Evolutionary conservation across 331 rosid species (phyloP), one percentile per base, ranked within the genome.

Genomic region (Malus hybrid): DNA sequence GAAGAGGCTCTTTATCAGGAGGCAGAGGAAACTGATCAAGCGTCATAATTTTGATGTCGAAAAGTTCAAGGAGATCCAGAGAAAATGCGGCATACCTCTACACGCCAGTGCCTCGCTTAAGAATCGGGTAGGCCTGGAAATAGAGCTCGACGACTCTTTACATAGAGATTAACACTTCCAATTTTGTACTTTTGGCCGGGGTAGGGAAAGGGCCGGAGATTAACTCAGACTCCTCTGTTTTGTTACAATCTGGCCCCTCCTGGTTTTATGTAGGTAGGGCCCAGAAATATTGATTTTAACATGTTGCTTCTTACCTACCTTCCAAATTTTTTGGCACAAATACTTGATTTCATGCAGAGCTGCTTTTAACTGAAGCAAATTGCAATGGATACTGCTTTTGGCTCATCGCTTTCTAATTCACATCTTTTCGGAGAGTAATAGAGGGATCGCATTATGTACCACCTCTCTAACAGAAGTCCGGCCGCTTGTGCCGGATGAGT

Each of bases 21-120:
- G 96, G 83, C 98, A 87, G 83, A 92, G 89, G 90, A 92, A 89
- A 83, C 87, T 95, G 65, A 62, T 90, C 64, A 87, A 83, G 90
- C 86, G 81, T 84, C 74, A 65, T 10, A 56, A 79, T 67, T 95
- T 95, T 79, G 93, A 95, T 82, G 75, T 83, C 61, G 81, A 77
- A 14, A 86, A 89, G 70, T 90, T 76, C 82, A 83, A 63, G 71
- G 96, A 89, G 86, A 70, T 95, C 15, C 89, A 89, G 77, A 78
- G 71, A 67, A 89, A 64, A 80, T 89, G 84, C 74, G 89, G n/a
- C 44, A 46, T 74, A 22, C 87, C 82, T 54, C 83, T 72, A 10
- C 87, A 90, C 48, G 93, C 94, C 64, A 78, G 71, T 12, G 67
- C 93, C 57, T 76, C 87, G 3, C 80, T 88, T 59, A 92, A 75